phyloP scores from a whole-genome alignment of 805 yeast species.

The Brettanomyces nanus region DNA sequence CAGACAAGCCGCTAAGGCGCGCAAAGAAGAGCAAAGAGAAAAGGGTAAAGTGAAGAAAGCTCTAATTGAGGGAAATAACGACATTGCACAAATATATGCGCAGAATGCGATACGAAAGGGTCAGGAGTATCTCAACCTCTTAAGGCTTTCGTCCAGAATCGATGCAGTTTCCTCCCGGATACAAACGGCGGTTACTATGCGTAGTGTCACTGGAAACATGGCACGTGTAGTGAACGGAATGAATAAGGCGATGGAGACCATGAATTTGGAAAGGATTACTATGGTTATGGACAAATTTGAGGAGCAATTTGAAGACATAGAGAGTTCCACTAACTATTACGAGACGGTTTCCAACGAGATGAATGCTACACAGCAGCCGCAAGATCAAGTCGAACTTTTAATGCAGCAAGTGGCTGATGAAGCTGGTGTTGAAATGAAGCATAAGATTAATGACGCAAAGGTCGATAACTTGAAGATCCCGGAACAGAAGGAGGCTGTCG shows the following conservation, averaged over 20 bases:
- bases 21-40: conserved; percentile 83
- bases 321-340: conserved; percentile 87
- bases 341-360: conserved; percentile 85
- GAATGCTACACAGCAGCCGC: conserved; percentile 85
- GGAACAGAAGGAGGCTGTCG: conserved; percentile 26
- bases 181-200: conserved; percentile 97
- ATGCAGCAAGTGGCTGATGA: conserved; percentile 94
- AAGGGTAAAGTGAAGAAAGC: conserved; percentile 88
- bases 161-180: conserved; percentile 96
- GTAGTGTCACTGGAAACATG: conserved; percentile 92
- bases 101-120: conserved; percentile 91
- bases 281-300: conserved; percentile 97
- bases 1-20: conserved; percentile 83
- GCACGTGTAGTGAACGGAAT: conserved; percentile 86
- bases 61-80: conserved; percentile 74
- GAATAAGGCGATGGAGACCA: conserved; percentile 92
- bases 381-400: conserved; percentile 86
- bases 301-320: conserved; percentile 90
- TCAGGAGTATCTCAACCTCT: conserved; percentile 73
- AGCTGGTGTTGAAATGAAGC: conserved; percentile 90
- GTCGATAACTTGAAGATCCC: conserved; percentile 35
- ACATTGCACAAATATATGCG: conserved; percentile 89
- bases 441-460: conserved; percentile 60
- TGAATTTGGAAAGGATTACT: conserved; percentile 91
- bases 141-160: conserved; percentile 78